Evolutionary conservation across 1,284 basidiomycete genomes (phyloP), one percentile per base, ranked within the genome.

Genomic region (Malassezia caprae): DNA sequence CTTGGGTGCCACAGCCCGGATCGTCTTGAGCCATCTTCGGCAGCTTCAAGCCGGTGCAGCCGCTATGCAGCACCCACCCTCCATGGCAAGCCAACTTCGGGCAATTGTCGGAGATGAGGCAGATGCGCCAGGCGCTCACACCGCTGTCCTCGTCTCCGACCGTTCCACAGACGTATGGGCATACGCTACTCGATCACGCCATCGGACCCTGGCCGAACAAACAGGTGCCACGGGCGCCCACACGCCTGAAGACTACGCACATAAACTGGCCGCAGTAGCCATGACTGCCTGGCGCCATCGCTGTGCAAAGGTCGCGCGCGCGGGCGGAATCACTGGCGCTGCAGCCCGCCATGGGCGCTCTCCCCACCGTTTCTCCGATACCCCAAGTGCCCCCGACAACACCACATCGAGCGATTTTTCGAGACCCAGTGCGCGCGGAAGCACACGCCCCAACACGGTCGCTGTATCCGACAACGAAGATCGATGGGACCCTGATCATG

Each of bases 21-120:
- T 39, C 8, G 19, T 19, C 37, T 39, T 10, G 19, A 17, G 21
- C 37, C 4, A 7, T 19, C 37, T 11, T 39, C 3, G 19, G 19
- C 17, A 19, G 37, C 17, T 19, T 21, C 19, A 4, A 19, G 11
- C 5, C 37, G 37, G 11, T 7, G 4, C 32, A n/a, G 4, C n/a
- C 6, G 12, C 24, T 13, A 48, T 48, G 46, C 23, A 21, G 23
- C 46, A 13, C 19, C 27, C 35, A 17, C 13, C 21, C 10, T n/a
- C 8, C 21, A 48, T 48, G 11, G 8, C 34, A 4, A 11, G 12
- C 11, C 46, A 48, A n/a, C 34, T 60, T 40, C 34, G 58, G 27
- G 13, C 58, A 32, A 8, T 56, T 37, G 41, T 60, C 55, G 40
- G 53, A 21, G 35, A 60, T 40, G 48, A 60, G 48, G 21, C 31